Conservation (phyloP, 805 yeast species). For the Helenozyma rhizophorensis region DNA sequence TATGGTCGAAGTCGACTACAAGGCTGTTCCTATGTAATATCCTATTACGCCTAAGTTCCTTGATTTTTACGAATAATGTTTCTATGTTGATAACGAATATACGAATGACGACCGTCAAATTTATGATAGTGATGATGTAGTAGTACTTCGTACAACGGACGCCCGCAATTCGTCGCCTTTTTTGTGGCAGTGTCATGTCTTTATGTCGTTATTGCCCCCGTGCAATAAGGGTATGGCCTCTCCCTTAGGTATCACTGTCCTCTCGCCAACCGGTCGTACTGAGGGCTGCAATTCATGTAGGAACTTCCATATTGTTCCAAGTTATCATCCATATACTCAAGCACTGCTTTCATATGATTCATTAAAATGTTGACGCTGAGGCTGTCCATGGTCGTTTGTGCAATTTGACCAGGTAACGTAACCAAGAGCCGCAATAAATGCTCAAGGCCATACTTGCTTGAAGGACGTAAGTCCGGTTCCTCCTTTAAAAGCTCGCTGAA, state of each 20-base stretch:
- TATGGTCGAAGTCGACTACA: slow-evolving; percentile 60
- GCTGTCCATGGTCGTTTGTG: slow-evolving; percentile 77
- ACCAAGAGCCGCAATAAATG: slow-evolving; percentile 77
- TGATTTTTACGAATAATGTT: slow-evolving; percentile 3
- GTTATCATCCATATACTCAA: slow-evolving; percentile 48
- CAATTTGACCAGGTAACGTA: slow-evolving; percentile 76
- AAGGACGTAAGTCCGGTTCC: slow-evolving; percentile 29
- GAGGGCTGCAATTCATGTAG: slow-evolving; percentile 37
- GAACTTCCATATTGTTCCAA: slow-evolving; percentile 28
- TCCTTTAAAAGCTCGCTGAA: slow-evolving; percentile 47
- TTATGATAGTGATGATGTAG: no score
- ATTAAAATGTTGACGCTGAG: slow-evolving; percentile 57
- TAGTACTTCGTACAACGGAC: no score
- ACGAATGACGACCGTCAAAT: no score
- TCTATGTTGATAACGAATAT: background rate
- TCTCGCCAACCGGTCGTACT: slow-evolving; percentile 31
- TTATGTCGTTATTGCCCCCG: slow-evolving; percentile 1
- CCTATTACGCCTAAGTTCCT: background rate
- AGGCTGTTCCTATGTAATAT: slow-evolving; percentile 42
- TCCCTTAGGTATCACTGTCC: no score
- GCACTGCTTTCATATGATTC: slow-evolving; percentile 49
- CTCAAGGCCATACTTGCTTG: slow-evolving; percentile 61
- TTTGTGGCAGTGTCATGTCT: background rate
- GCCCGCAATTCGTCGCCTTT: background rate
- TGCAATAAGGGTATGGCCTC: no score